Evolutionary conservation across 2,329 filamentous ascomycete species (phyloP), one percentile per base, ranked within the genome.

Genomic region (Xylariaceae sp.): DNA sequence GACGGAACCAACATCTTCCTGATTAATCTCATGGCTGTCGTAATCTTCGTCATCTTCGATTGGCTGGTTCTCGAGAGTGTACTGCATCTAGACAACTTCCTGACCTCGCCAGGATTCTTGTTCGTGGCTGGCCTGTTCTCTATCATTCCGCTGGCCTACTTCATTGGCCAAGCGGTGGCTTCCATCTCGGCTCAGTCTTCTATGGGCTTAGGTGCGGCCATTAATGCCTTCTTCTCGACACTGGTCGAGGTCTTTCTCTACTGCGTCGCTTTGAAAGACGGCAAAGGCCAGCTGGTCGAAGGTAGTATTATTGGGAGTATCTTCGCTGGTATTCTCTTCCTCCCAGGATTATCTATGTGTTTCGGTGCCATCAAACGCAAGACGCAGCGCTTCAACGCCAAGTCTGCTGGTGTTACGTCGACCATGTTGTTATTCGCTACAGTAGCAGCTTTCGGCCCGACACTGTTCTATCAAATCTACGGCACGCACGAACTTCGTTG

Each of bases 1-100:
- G 93, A 98, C 60, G 94, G 93, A 41, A 98, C 93, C 47, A 98
- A 98, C 67, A 95, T 98, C 60, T 97, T 98, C 68, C 80, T 98
- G 52, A 96, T 98, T 72, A 98, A 98, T 63, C 78, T 98, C 43
- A 88, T 97, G 69, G 85, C 81, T 11, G 79, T 98, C 15, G 93
- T 98, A n/a, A 70, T 87, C 18, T 96, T 98, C 60, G 87, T 91
- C 57, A 94, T 98, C 48, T 80, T 95, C 51, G 93, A 98, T 70
- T 97, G 91, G 74, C 82, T 82, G 45, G 73, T 98, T 18, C 72
- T 98, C 19, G 76, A 82, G 26, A 71, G 81, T 13, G 66, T 80
- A 3, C 66, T 97, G 28, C 78, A 84, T 16, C 52, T 94, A 18
- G 70, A 93, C 19, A 81, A 74, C 47, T 79, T 82, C 62, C 65